phyloP scores from a whole-genome alignment of 441 rosid species.

The Aleurites moluccanus region DNA sequence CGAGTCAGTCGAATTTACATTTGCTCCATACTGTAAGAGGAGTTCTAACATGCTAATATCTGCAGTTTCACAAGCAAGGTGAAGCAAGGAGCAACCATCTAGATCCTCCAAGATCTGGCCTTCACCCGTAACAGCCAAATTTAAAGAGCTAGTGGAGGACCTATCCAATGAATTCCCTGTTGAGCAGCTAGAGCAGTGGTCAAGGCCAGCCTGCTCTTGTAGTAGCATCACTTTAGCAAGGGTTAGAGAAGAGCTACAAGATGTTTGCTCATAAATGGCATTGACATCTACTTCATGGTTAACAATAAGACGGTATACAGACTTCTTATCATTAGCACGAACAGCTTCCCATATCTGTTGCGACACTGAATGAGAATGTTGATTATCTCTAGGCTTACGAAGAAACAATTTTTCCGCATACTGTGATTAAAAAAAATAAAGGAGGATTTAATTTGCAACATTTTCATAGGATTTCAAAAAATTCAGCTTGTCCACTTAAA shows the following conservation, averaged over 20 bases:
- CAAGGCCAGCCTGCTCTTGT: slow-evolving; percentile 66
- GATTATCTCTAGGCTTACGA: slow-evolving; percentile 67
- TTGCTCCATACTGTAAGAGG: slow-evolving; percentile 93
- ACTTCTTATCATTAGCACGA: slow-evolving; percentile 85
- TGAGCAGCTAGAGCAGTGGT: slow-evolving; percentile 53
- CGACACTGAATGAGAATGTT: slow-evolving; percentile 49
- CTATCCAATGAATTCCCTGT: slow-evolving; percentile 62
- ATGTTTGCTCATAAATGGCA: slow-evolving; percentile 59
- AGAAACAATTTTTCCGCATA: slow-evolving; percentile 93
- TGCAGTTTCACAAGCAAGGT: slow-evolving; percentile 95
- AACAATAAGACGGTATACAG: slow-evolving; percentile 82
- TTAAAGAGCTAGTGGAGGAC: slow-evolving; percentile 60
- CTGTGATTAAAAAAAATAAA: slow-evolving; percentile 42
- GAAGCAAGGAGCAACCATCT: slow-evolving; percentile 84
- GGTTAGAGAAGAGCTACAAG: slow-evolving; percentile 59
- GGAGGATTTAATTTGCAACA: slow-evolving; percentile 5
- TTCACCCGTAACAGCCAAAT: slow-evolving; percentile 49
- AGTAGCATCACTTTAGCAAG: slow-evolving; percentile 83
- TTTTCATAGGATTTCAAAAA: background rate
- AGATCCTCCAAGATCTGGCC: slow-evolving; percentile 49
- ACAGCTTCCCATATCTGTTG: slow-evolving; percentile 95
- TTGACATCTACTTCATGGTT: slow-evolving; percentile 78
- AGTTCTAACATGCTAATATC: slow-evolving; percentile 99
- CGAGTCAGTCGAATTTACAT: slow-evolving; percentile 70
- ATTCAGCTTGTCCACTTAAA: slow-evolving; percentile 2